phyloP scores from a whole-genome alignment of 2,329 filamentous ascomycete species.

The Monilinia fructigena region DNA sequence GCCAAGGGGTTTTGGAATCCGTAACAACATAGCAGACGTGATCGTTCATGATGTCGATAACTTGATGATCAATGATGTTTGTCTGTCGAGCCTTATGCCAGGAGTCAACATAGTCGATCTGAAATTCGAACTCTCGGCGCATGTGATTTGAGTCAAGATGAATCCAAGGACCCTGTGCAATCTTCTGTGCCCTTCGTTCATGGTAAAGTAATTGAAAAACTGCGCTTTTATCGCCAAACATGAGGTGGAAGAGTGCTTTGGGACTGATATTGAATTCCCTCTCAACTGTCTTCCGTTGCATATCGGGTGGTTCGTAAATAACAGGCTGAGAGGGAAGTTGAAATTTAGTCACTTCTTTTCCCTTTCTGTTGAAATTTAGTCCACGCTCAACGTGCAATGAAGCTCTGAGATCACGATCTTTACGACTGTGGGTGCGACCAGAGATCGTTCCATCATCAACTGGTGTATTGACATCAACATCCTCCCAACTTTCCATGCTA shows the following conservation, averaged over 20 bases:
- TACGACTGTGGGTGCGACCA: constrained; percentile 42
- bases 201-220: constrained; percentile 59
- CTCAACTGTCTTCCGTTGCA: constrained; percentile 73
- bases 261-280: constrained; percentile 86
- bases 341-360: constrained; percentile 56
- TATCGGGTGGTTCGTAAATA: constrained; percentile 78
- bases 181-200: constrained; percentile 73
- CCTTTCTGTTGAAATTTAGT: constrained; percentile 47
- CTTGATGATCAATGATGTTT: constrained; percentile 76
- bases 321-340: constrained; percentile 80
- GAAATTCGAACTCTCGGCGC: constrained; percentile 77
- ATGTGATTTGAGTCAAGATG: constrained; percentile 67
- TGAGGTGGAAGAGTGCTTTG: constrained; percentile 91
- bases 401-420: constrained; percentile 52
- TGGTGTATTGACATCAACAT: constrained; percentile 62
- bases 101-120: constrained; percentile 65
- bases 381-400: constrained; percentile 62
- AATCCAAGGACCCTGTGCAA: constrained; percentile 84
- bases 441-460: constrained; percentile 56
- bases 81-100: constrained; percentile 60
- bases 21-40: constrained; percentile 68
- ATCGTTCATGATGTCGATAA: constrained; percentile 79
- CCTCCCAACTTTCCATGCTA: constrained; percentile 88
- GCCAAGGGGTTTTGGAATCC: constrained; percentile 59
- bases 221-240: constrained; percentile 94